Conservation (phyloP, 495 filamentous ascomycete species). For the Aspergillus steynii region DNA sequence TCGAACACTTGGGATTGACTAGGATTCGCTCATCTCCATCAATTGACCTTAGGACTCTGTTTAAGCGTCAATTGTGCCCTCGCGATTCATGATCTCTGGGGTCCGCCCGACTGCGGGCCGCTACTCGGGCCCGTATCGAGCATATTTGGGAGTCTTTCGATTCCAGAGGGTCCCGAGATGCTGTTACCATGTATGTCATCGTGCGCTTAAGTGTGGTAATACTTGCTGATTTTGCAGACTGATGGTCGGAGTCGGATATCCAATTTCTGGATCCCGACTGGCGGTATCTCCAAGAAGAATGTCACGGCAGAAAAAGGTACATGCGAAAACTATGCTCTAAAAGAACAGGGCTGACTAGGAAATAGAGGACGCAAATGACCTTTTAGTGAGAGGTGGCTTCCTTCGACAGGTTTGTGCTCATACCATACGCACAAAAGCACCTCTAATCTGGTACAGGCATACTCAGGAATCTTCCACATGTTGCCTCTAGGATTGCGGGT, state of each 20-base stretch:
- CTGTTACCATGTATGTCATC: conserved; percentile 24
- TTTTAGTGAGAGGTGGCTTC: conserved; percentile 76
- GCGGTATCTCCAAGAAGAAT: conserved; percentile 62
- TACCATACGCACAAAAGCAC: not conserved
- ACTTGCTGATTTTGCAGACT: conserved; percentile 28
- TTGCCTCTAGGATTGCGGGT: conserved; percentile 87
- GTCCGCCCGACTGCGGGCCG: conserved; percentile 29
- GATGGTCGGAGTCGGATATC: conserved; percentile 67
- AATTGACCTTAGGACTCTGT: not conserved
- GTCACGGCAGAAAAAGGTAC: conserved; percentile 46
- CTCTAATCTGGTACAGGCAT: conserved; percentile 50
- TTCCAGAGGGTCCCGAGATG: conserved; percentile 19
- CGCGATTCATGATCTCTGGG: conserved; percentile 25
- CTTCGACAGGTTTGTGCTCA: conserved; percentile 62
- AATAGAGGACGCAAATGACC: conserved; percentile 66
- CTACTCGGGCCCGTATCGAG: conserved; percentile 19
- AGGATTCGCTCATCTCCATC: not conserved
- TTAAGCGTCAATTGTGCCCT: not conserved
- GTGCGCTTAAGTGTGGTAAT: not conserved
- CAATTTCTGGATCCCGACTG: conserved; percentile 74
- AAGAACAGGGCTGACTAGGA: conserved; percentile 16
- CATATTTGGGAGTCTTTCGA: conserved; percentile 20
- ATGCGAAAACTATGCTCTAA: not conserved
- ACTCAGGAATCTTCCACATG: conserved; percentile 90
- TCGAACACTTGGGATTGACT: not conserved